phyloP scores from a whole-genome alignment of 371 early-diverging fungal species.

The Actinomortierella wolfii region DNA sequence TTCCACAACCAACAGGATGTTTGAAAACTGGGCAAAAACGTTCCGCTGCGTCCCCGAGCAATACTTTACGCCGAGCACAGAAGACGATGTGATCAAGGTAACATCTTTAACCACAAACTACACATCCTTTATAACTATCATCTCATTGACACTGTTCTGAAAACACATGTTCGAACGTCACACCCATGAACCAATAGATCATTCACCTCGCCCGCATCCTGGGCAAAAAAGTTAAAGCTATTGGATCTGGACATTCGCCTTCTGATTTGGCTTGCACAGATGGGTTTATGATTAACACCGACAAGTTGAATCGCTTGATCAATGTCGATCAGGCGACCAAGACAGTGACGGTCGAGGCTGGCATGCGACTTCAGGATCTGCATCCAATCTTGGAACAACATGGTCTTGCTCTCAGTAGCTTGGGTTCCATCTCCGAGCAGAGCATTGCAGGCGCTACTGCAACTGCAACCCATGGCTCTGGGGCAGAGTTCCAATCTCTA shows the following conservation, averaged over 20 bases:
- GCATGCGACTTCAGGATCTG: constrained; percentile 70
- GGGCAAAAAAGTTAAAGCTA: constrained; percentile 62
- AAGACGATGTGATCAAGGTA: constrained; percentile 69
- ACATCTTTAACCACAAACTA: constrained; percentile 1
- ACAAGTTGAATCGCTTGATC: constrained; percentile 65
- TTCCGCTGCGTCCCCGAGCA: constrained; percentile 64
- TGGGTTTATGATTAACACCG: constrained; percentile 73
- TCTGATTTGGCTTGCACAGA: constrained; percentile 79
- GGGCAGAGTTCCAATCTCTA: constrained; percentile 68
- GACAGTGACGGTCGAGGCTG: constrained; percentile 73
- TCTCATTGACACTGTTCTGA: no score
- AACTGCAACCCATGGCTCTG: constrained; percentile 86
- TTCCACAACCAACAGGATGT: constrained; percentile 41
- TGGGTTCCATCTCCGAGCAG: constrained; percentile 88
- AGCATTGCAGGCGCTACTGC: constrained; percentile 78
- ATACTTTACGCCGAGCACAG: constrained; percentile 66
- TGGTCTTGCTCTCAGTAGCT: constrained; percentile 71
- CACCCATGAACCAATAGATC: constrained; percentile 48
- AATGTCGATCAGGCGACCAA: constrained; percentile 51
- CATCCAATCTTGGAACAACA: constrained; percentile 62
- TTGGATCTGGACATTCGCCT: constrained; percentile 85
- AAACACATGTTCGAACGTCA: no score
- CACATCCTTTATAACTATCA: not conserved
- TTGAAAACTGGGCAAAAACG: constrained; percentile 81
- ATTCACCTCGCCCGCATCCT: constrained; percentile 51